Percentiles rank a stretch among this genome's conserved stretches.
These are phyloP conservation scores for Paramecium biaurelia DNA, from an alignment of 73 alveolate species.

Conservation along the genomic window DNA sequence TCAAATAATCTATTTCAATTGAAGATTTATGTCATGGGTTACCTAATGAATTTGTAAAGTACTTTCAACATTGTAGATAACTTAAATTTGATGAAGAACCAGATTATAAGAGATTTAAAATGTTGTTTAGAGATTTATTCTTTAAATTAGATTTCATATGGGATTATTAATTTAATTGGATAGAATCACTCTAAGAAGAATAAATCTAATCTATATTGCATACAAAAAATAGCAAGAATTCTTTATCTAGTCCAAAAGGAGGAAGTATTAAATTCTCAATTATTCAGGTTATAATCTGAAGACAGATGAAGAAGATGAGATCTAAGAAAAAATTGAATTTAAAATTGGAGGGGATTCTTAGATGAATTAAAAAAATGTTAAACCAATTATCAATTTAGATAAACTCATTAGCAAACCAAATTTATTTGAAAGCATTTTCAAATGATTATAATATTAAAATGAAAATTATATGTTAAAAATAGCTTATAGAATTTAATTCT, in stretches of 20 bases:
- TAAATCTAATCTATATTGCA: not conserved
- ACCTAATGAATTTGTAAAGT: slow-evolving; percentile 84
- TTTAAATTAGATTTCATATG: slow-evolving; percentile 43
- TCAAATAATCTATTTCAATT: slow-evolving; percentile 78
- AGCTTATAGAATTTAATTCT: not conserved
- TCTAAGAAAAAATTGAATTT: slow-evolving; percentile 31
- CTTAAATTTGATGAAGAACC: slow-evolving; percentile 89
- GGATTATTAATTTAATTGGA: slow-evolving; percentile 48
- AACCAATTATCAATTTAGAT: not conserved
- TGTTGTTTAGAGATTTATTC: slow-evolving; percentile 73
- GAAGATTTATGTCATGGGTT: slow-evolving; percentile 83
- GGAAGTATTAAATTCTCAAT: not conserved
- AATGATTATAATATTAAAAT: not conserved
- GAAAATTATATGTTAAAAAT: not conserved
- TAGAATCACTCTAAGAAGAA: not conserved
- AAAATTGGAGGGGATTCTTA: not conserved
- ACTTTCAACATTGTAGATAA: slow-evolving; percentile 79
- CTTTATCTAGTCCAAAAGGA: slow-evolving; percentile 23
- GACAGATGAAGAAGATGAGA: slow-evolving; percentile 36
- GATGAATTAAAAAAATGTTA: not conserved
- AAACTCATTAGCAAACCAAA: not conserved
- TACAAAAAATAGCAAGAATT: not conserved
- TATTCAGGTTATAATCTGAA: not conserved
- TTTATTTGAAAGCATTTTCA: slow-evolving; percentile 34
- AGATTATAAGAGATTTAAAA: slow-evolving; percentile 79